Base-by-base conservation (phyloP, 495 filamentous ascomycete species). In the Aspergillus heteromorphus region DNA sequence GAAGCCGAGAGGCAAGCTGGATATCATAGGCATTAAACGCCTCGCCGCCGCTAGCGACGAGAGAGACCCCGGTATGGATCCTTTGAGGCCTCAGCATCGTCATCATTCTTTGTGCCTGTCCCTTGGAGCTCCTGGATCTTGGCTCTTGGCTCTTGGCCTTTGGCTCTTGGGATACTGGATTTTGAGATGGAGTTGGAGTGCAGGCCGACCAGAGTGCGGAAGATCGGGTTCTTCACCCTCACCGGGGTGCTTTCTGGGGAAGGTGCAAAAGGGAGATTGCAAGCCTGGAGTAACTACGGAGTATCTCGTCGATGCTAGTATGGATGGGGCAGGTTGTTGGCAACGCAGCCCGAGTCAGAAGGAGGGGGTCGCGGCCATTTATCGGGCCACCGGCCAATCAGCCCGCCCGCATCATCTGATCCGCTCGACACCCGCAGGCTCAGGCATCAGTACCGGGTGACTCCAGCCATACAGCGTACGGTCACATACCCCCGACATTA, bases 341-440 rank as follows among this genome's bases (percentile, higher is more conserved):
- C 30, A 34, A 8, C 34, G 2, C 0, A 38, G 34, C 13, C 34
- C 4, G n/a, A n/a, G 34, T 13, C 34, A 13, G 34, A 34, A 34
- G 11, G 11, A n/a, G n/a, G 34, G 34, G 34, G 13, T 40, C 38
- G 56, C 69, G 69, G 69, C 43, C 57, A 66, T 62, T 73, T 68
- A 51, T 69, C 70, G 70, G 70, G 21, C 45, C 0, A 48, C 16
- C 40, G 30, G 18, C 69, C 67, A 72, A 72, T 70, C 58, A 63
- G 20, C 53, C 30, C 4, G 2, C 23, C 20, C 10, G 14, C 17
- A 42, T 55, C 61, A 58, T 36, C 49, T 56, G 61, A 64, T 55
- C 50, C 45, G 10, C 41, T 38, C 18, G 20, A 20, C 19, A 11
- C 27, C 30, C 14, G 41, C 10, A 20, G 8, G n/a, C 3, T 45